Evolutionary conservation across 306 rosid species (phyloP), one percentile per base, ranked within the genome.

Genomic region (Abrus pulchellus): DNA sequence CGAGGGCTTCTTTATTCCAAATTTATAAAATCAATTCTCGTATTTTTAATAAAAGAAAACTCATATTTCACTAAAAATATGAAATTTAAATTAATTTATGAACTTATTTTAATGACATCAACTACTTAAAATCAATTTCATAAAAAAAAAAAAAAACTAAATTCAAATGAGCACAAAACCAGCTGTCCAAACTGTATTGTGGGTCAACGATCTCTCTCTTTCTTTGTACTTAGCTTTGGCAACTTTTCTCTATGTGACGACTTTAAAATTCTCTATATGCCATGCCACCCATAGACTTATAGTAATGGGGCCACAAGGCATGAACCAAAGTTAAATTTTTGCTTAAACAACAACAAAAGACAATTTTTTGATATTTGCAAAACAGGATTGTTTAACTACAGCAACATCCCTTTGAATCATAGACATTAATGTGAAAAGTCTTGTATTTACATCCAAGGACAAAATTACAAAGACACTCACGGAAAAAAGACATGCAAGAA

Each of bases 381-480:
- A 86, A 55, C 79, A 80, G 10, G 60, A 59, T 52, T 65, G 53
- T 33, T 76, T 76, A 14, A 76, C 48, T 66, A 80, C 85, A 86
- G 40, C 30, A 65, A 43, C 72, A 62, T n/a, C 74, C 80, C 61
- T 44, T 38, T 50, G 75, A 52, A 66, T 66, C 10, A 30, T 7
- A 77, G 68, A 65, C 40, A 53, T 61, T 63, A 76, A 74, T 36
- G 69, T 5, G 59, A 64, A 72, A 75, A 30, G 27, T 50, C 63
- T 82, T 60, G 66, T 72, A 74, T 75, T 77, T 83, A 83, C 84
- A 80, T 45, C 69, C 43, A 12, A 54, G 66, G 33, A 59, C 20
- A 82, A 74, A 72, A 49, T 29, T 36, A 14, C 71, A 62, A 40
- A 12, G 57, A 76, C 54, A 72, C 28, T 64, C 83, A 66, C 61